phyloP scores from a whole-genome alignment of 2,329 filamentous ascomycete species.

The Aureobasidium sp. region DNA sequence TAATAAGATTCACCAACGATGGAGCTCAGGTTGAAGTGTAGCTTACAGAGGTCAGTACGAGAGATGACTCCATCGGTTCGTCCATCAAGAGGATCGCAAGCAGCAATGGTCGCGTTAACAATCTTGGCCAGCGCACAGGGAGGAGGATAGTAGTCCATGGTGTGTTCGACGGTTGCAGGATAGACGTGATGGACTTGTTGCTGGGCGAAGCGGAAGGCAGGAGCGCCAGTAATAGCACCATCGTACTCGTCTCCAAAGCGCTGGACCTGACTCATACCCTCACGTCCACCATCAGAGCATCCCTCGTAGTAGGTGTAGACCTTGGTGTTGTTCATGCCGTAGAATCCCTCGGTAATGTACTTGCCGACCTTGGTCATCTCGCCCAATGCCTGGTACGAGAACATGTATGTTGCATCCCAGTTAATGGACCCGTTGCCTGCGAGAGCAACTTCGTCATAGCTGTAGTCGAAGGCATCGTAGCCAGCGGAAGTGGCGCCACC shows the following conservation, averaged over 20 bases:
- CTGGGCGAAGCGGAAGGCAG: slow-evolving; percentile 39
- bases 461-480: slow-evolving; percentile 39
- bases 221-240: slow-evolving; percentile 39
- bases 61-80: slow-evolving; percentile 46
- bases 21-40: slow-evolving; percentile 39
- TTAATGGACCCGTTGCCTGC: slow-evolving; percentile 42
- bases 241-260: slow-evolving; percentile 43
- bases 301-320: slow-evolving; percentile 46
- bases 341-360: slow-evolving; percentile 35
- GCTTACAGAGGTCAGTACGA: slow-evolving; percentile 40
- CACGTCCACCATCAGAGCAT: slow-evolving; percentile 47
- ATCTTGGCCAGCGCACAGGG: slow-evolving; percentile 44
- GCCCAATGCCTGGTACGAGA: slow-evolving; percentile 43
- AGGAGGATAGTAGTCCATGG: slow-evolving; percentile 34
- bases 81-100: slow-evolving; percentile 50
- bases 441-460: slow-evolving; percentile 28
- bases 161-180: slow-evolving; percentile 33
- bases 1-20: slow-evolving; percentile 41
- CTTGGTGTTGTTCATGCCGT: slow-evolving; percentile 21
- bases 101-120: slow-evolving; percentile 46
- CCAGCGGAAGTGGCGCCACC: slow-evolving; percentile 43
- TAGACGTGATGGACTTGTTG: slow-evolving; percentile 40
- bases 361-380: slow-evolving; percentile 46
- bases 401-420: slow-evolving; percentile 43
- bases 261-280: slow-evolving; percentile 44